A percentile compares a stretch with the other conserved stretches of the same genome.
Evolutionary conservation across 2,329 filamentous ascomycete genomes (phyloP).

Genomic region (Dendryphion nanum): DNA sequence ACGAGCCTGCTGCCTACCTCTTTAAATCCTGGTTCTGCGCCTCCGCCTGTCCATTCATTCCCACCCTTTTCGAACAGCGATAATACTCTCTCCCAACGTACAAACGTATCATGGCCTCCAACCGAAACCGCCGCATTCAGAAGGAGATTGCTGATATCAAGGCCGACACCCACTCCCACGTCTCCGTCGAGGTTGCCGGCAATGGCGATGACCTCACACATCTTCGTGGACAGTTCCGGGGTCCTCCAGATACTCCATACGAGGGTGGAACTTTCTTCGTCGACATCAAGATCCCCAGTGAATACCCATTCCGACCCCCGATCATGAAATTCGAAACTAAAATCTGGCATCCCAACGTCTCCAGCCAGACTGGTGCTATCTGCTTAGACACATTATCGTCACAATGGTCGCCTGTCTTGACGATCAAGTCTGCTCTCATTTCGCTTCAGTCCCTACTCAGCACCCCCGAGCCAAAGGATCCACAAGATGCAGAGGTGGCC

Average conservation of each 20-base stretch:
- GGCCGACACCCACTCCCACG: slow-evolving; percentile 72
- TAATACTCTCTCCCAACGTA: slow-evolving; percentile 1
- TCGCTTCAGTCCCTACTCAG: slow-evolving; percentile 91
- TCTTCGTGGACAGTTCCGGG: slow-evolving; percentile 78
- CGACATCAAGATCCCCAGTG: slow-evolving; percentile 81
- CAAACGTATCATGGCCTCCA: slow-evolving; percentile 50
- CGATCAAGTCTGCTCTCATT: slow-evolving; percentile 91
- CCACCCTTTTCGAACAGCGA: neutral
- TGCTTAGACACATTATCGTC: slow-evolving; percentile 88
- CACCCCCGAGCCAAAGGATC: slow-evolving; percentile 91
- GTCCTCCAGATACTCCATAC: slow-evolving; percentile 90
- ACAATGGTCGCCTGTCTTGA: slow-evolving; percentile 94
- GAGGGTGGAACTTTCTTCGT: slow-evolving; percentile 79
- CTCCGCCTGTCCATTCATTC: slow-evolving; percentile 3
- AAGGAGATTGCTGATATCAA: slow-evolving; percentile 78
- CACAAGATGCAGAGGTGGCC: slow-evolving; percentile 94
- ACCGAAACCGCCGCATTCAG: slow-evolving; percentile 60
- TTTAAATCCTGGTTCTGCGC: slow-evolving; percentile 4
- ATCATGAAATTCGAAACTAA: slow-evolving; percentile 88
- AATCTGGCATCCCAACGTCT: slow-evolving; percentile 97
- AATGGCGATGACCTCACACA: slow-evolving; percentile 72
- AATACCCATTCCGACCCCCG: slow-evolving; percentile 92
- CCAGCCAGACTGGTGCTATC: slow-evolving; percentile 91
- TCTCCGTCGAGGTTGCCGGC: slow-evolving; percentile 64
- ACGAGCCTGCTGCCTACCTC: slow-evolving; percentile 16